A percentile compares a stretch with the other conserved stretches of the same genome.
phyloP scores from a whole-genome alignment of 495 filamentous ascomycete species.

The Aspergillus sparsus region DNA sequence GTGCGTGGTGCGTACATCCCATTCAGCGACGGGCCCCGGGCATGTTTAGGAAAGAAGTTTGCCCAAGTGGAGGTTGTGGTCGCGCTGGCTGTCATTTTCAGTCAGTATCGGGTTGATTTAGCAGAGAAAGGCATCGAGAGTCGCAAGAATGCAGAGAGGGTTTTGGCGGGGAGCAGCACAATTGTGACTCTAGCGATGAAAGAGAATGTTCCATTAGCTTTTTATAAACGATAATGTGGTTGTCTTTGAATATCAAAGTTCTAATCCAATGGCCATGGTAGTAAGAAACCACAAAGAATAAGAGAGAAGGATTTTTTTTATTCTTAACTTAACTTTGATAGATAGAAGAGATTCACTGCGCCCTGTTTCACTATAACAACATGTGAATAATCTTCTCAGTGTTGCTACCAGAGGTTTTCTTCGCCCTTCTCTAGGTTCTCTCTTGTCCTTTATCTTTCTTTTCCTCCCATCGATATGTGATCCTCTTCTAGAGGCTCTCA shows the following conservation, averaged over 20 bases:
- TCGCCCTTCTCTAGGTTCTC: not conserved
- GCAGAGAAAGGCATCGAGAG: slow-evolving; percentile 58
- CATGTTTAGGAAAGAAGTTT: slow-evolving; percentile 71
- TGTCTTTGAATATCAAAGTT: not conserved
- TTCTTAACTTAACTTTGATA: not conserved
- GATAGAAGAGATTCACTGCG: not conserved
- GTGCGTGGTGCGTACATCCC: slow-evolving; percentile 67
- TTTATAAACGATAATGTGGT: slow-evolving; percentile 12
- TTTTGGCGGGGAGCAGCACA: slow-evolving; percentile 25
- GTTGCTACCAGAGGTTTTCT: not conserved
- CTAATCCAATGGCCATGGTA: not conserved
- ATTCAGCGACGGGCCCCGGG: slow-evolving; percentile 70
- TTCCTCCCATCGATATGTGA: not conserved
- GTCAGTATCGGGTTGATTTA: slow-evolving; percentile 64
- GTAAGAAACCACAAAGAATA: not conserved
- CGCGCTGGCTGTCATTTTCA: slow-evolving; percentile 64
- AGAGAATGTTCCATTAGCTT: slow-evolving; percentile 20
- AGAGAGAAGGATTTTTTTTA: not conserved
- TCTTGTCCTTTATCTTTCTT: not conserved
- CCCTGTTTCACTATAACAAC: not conserved
- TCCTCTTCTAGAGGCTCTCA: not conserved
- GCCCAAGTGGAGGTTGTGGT: slow-evolving; percentile 75
- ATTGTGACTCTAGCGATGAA: slow-evolving; percentile 45
- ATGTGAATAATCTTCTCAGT: slow-evolving; percentile 2
- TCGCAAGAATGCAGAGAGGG: slow-evolving; percentile 30